phyloP scores from a whole-genome alignment of 2,329 filamentous ascomycete genomes.

The Gliomastix tumulicola region DNA sequence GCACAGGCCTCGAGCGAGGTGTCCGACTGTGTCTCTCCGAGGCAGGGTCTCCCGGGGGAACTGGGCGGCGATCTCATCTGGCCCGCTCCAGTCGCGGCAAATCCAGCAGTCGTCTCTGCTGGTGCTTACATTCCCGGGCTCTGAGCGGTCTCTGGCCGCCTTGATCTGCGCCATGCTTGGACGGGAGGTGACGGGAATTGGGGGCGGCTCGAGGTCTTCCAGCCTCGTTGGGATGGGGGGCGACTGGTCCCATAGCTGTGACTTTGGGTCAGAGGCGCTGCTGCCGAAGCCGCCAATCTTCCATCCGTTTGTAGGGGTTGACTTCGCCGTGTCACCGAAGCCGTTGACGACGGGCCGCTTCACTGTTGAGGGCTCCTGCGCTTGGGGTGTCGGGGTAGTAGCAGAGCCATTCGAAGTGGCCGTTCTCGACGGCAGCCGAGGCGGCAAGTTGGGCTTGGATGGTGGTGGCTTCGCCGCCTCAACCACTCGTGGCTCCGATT shows the following conservation, averaged over 20 bases:
- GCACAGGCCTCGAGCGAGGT: constrained; percentile 73
- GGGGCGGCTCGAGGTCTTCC: constrained; percentile 34
- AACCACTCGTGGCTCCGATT: constrained; percentile 2
- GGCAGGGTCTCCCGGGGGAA: constrained; percentile 70
- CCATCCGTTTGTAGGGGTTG: not conserved
- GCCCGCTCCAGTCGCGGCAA: constrained; percentile 81
- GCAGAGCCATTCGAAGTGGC: constrained; percentile 12
- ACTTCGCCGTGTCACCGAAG: not conserved
- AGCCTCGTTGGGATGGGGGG: constrained; percentile 8
- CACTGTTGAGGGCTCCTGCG: not conserved
- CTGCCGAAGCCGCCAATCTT: constrained; percentile 14
- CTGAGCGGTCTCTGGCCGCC: constrained; percentile 21
- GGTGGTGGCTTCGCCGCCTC: constrained; percentile 6
- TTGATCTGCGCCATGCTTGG: constrained; percentile 45
- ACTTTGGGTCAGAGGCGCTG: not conserved
- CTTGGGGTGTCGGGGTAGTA: not conserved
- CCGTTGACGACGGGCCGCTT: not conserved
- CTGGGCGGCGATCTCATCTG: constrained; percentile 70
- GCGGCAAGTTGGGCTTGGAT: constrained; percentile 35
- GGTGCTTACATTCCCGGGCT: constrained; percentile 7
- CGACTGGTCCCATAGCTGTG: too few relatives aligned
- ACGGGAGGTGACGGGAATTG: constrained; percentile 43
- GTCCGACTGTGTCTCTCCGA: constrained; percentile 55
- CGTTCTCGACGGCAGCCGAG: constrained; percentile 43
- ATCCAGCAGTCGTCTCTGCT: constrained; percentile 53